These are phyloP conservation scores for Leonotis leonurus DNA, from an alignment of 257 asterid genomes.

Conservation along the genomic window DNA sequence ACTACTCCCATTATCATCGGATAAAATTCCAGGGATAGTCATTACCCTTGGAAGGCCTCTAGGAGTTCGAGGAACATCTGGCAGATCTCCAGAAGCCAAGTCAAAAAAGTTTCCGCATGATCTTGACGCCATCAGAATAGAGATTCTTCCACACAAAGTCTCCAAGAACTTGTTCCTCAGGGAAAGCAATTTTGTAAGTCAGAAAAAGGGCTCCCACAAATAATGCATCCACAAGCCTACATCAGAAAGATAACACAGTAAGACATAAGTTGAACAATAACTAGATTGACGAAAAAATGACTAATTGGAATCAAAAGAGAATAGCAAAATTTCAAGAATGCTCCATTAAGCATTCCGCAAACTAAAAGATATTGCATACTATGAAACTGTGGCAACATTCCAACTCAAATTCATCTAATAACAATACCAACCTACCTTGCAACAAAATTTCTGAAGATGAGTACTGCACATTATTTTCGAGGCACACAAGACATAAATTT, in stretches of 20 bases:
- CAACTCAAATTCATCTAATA: not conserved
- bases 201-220: not conserved
- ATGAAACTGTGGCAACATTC: not conserved
- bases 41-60: conserved; percentile 74
- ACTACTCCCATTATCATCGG: conserved; percentile 51
- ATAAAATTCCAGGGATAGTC: conserved; percentile 62
- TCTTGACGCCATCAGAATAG: conserved; percentile 49
- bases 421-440: not conserved
- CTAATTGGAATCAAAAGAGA: too few species aligned
- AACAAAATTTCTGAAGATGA: not conserved
- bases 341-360: not conserved
- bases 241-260: not conserved
- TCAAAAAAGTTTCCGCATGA: conserved; percentile 62
- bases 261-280: not conserved
- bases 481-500: not conserved
- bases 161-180: conserved; percentile 6
- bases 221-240: conserved; percentile 19
- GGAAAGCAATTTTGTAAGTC: conserved; percentile 16
- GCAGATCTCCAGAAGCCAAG: conserved; percentile 50
- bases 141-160: conserved; percentile 7
- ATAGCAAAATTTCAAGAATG: too few species aligned
- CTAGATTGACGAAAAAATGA: too few species aligned
- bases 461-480: not conserved
- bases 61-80: conserved; percentile 57
- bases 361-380: not conserved